Percentiles rank a stretch among this genome's conserved stretches.
Conservation (phyloP, 1,284 basidiomycete genomes). For the Ceratobasidium sp. region DNA sequence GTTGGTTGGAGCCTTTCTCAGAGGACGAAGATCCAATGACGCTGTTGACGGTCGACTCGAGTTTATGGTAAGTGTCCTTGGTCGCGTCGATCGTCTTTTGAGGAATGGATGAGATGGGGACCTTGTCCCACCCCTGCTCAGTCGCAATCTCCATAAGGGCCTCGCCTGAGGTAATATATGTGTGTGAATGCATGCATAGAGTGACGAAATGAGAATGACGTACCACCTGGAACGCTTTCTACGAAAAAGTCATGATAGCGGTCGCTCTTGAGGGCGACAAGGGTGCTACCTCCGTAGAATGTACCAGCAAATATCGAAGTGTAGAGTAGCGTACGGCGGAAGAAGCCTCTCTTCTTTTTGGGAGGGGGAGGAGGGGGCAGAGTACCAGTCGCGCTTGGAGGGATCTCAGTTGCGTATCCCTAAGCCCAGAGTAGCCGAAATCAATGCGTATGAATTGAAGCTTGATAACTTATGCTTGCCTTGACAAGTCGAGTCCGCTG, state of each 20-base stretch:
- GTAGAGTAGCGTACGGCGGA: constrained; percentile 64
- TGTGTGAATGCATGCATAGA: neutral
- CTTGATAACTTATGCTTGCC: neutral
- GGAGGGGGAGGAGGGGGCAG: constrained; percentile 47
- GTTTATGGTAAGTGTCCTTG: constrained; percentile 59
- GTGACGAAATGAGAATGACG: constrained; percentile 12
- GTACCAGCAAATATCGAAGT: constrained; percentile 68
- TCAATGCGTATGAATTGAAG: neutral
- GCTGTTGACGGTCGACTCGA: constrained; percentile 53
- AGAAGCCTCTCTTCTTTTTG: constrained; percentile 61
- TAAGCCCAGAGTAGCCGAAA: neutral
- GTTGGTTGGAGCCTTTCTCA: constrained; percentile 11
- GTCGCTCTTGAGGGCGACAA: constrained; percentile 74
- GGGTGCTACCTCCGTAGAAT: constrained; percentile 82
- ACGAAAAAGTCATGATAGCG: constrained; percentile 82
- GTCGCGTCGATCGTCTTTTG: constrained; percentile 64
- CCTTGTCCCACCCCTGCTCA: constrained; percentile 71
- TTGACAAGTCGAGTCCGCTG: constrained; percentile 19
- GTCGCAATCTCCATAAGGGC: constrained; percentile 81
- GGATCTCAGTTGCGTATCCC: constrained; percentile 27
- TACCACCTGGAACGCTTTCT: constrained; percentile 66
- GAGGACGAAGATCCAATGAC: constrained; percentile 41
- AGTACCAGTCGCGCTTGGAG: constrained; percentile 22
- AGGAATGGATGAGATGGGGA: constrained; percentile 59
- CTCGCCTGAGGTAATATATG: constrained; percentile 59